Conservation (phyloP, 2,329 filamentous ascomycete genomes). For the Claviceps spartinae region DNA sequence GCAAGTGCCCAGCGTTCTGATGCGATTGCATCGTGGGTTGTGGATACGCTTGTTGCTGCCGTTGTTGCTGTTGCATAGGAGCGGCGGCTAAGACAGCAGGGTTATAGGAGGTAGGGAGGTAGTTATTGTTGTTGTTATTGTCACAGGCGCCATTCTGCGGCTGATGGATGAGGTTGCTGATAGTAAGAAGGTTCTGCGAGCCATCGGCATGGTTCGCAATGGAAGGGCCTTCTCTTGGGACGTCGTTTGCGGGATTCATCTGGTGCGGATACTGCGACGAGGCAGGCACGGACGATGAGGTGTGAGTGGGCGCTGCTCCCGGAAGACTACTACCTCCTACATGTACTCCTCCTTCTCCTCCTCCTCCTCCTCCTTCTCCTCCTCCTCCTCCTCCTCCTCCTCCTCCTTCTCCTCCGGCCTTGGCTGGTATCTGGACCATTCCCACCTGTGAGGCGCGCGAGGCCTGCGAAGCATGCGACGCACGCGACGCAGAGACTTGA, state of each 20-base stretch:
- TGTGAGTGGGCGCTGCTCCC: slow-evolving; percentile 5
- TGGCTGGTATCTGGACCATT: not conserved
- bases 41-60: slow-evolving; percentile 18
- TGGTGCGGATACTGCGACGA: slow-evolving; percentile 9
- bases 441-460: slow-evolving; percentile 5
- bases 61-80: slow-evolving; percentile 26
- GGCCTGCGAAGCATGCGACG: too few relatives aligned
- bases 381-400: too few relatives aligned
- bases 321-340: not conserved
- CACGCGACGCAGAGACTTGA: slow-evolving; percentile 10
- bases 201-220: slow-evolving; percentile 18
- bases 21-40: slow-evolving; percentile 16
- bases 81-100: slow-evolving; percentile 15
- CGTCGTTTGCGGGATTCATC: slow-evolving; percentile 14
- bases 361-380: too few relatives aligned
- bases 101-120: slow-evolving; percentile 13
- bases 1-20: slow-evolving; percentile 4
- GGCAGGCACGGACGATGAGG: slow-evolving; percentile 7
- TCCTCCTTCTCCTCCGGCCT: too few relatives aligned
- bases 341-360: too few relatives aligned
- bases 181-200: slow-evolving; percentile 62
- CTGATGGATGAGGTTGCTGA: slow-evolving; percentile 68
- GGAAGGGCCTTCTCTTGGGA: slow-evolving; percentile 12
- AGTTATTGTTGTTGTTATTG: slow-evolving; percentile 7
- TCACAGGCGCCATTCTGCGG: slow-evolving; percentile 28